Conservation (phyloP, 108 stramenopile genomes). For the Stephanodiscus triporus region DNA sequence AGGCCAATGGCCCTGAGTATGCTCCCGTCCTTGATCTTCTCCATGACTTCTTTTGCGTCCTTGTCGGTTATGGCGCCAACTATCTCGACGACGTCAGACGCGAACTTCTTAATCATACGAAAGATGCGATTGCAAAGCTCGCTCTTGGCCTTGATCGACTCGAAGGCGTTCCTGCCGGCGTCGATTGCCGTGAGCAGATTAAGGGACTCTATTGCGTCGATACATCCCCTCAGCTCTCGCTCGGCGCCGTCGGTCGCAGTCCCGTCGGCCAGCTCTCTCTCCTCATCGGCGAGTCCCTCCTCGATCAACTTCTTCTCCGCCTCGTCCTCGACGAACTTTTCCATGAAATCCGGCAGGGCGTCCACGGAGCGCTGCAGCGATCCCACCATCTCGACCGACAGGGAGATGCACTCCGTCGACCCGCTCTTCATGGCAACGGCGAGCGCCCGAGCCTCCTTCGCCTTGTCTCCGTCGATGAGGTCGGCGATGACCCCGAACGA, state of each 20-base stretch:
- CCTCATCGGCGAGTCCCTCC: conserved; percentile 30
- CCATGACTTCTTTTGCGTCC: conserved; percentile 21
- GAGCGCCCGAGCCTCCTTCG: conserved; percentile 34
- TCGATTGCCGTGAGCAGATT: conserved; percentile 55
- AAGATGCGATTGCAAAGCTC: conserved; percentile 43
- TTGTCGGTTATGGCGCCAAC: conserved; percentile 40
- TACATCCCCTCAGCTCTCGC: conserved; percentile 48
- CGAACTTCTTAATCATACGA: conserved; percentile 45
- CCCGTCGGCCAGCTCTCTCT: conserved; percentile 27
- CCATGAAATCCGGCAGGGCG: conserved; percentile 46
- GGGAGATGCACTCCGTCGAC: conserved; percentile 45
- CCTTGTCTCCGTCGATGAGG: conserved; percentile 55
- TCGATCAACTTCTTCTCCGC: conserved; percentile 20
- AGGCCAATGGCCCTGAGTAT: conserved; percentile 34
- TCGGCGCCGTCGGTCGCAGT: conserved; percentile 38
- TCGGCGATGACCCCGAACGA: conserved; percentile 55
- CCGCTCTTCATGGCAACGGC: conserved; percentile 46
- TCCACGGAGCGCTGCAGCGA: conserved; percentile 52
- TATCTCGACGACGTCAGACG: conserved; percentile 33
- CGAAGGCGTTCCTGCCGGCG: conserved; percentile 52
- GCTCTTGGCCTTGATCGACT: conserved; percentile 42
- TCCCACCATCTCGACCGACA: conserved; percentile 53
- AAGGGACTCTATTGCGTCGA: conserved; percentile 46
- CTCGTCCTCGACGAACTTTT: conserved; percentile 47
- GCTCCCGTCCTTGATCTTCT: conserved; percentile 42